Evolutionary conservation across 345 rosid genomes (phyloP).

Genomic region (Eucalyptus pauciflora): DNA sequence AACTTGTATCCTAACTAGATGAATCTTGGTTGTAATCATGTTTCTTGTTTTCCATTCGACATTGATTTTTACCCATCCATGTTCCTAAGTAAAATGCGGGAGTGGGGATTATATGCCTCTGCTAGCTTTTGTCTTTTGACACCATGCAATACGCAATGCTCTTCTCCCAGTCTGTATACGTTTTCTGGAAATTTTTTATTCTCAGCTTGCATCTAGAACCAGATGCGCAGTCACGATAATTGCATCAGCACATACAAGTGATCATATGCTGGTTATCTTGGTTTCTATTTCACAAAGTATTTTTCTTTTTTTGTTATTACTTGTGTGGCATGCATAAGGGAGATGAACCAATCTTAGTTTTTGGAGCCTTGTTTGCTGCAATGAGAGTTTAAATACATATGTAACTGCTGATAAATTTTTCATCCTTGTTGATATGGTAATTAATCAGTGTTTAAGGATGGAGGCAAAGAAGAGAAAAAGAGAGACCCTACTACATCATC

Average conservation of each 20-base stretch:
- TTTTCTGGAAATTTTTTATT: neutral
- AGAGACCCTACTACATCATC: slow-evolving; percentile 35
- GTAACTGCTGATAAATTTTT: neutral
- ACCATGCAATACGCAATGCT: neutral
- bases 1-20: neutral
- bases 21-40: neutral
- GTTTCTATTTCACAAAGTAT: neutral
- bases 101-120: neutral
- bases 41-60: neutral
- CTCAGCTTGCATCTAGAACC: neutral
- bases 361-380: neutral
- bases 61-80: neutral
- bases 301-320: neutral
- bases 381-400: neutral
- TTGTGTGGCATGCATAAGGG: neutral
- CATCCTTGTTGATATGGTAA: neutral
- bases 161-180: neutral
- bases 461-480: slow-evolving; percentile 63
- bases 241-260: neutral
- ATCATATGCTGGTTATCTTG: neutral
- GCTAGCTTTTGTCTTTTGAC: neutral
- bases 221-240: neutral
- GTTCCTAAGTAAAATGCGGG: neutral
- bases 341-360: neutral
- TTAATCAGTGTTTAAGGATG: slow-evolving; percentile 69